Evolutionary conservation across 2,329 filamentous ascomycete genomes (phyloP), one percentile per base, ranked within the genome.

Genomic region (Talaromyces sp.): DNA sequence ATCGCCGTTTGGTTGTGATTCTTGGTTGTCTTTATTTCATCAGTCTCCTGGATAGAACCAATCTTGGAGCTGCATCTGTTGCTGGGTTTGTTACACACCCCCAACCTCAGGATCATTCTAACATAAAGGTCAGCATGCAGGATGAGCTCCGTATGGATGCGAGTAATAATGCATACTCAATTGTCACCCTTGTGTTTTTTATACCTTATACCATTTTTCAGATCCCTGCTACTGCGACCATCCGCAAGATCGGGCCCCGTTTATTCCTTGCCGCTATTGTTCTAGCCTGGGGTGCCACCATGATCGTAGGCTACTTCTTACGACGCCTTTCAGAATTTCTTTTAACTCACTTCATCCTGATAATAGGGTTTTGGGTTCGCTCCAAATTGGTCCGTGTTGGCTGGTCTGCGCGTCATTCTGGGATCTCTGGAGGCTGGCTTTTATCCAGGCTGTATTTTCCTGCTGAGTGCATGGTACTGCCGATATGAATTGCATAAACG

Each of bases 11-110:
- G 4, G 83, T 89, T 53, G 70, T 82, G 5, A 86, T 82, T 0
- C 83, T 86, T 5, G 87, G 86, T 21, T 71, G 82, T 64, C 82
- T 91, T 76, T 93, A 93, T 74, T 90, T 88, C 71, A 81, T 90
- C 67, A 88, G 84, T 63, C 77, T 93, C 62, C 90, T 93, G 86
- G 90, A 95, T 70, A 81, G 90, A 41, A 91, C 88, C 4, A 93
- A 93, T 73, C 77, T 93, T 71, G 79, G 35, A 80, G 31, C 85
- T 31, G 90, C 89, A 52, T 84, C 84, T 56, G 88, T 93, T 70
- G 89, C 90, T 21, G 90, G 82, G 81, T 82, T 68, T 59, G 71
- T 64, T 9, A 84, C 80, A 0, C 81, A 84, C 8, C 84, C 84
- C 24, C 70, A 80, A 65, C 81, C 90, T 77, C 90, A 90, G 73